Base-by-base conservation (phyloP, 192 early-diverging fungal species). In the Umbelopsis sp. region DNA sequence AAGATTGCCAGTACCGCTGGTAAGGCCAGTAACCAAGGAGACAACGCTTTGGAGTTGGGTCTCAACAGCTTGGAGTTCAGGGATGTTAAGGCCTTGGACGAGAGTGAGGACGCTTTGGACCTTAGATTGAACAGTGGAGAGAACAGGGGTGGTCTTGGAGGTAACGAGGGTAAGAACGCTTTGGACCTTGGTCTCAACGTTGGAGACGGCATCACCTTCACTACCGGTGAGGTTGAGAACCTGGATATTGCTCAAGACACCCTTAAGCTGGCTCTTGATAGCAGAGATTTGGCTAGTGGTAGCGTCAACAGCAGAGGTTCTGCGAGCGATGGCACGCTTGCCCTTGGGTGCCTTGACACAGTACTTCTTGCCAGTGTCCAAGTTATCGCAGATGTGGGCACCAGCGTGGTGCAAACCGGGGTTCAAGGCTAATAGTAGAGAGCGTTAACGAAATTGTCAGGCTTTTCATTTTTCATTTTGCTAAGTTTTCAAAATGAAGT, bases 341-440 rank as follows among this genome's bases (percentile, higher is more conserved):
- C 56, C 56, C 56, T 62, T 62, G 56, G 56, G 56, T 20, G 56
- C 56, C 56, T 62, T 62, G 56, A 78, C 69, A 69, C 77, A 78
- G 69, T 78, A 78, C 21, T 72, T 69, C 65, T 74, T 78, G 62
- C 72, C 77, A 25, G 62, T 69, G 25, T 78, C 77, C 4, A 78
- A 68, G 72, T 78, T 78, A 21, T 78, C 77, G 29, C 77, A 78
- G 29, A 67, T n/a, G 52, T 78, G 77, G 4, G 14, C 21, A 62
- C 69, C 77, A 50, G 44, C 43, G 38, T 73, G 69, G 51, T 78
- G 77, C 34, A 78, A 59, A 47, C 72, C 72, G 25, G 62, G 68
- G 72, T 78, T 78, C 71, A 68, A 78, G 20, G 36, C 49, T 43
- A 21, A 12, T n/a, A n/a, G n/a, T n/a, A n/a, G n/a, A n/a, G n/a